Conservation (phyloP, 1,284 basidiomycete genomes). For the Athelia psychrophila region DNA sequence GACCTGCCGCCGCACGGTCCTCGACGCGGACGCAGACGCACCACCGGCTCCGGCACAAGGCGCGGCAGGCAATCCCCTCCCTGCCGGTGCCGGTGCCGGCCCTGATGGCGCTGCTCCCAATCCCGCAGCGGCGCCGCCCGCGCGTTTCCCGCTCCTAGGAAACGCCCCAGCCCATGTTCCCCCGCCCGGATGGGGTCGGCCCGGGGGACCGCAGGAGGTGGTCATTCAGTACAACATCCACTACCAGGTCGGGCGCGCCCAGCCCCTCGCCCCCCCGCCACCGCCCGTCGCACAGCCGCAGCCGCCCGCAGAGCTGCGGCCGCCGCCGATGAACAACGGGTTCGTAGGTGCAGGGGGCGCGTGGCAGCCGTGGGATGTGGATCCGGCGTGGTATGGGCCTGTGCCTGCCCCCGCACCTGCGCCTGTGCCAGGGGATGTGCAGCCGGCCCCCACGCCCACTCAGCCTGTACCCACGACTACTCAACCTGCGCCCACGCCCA, state of each 20-base stretch:
- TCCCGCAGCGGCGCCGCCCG: neutral
- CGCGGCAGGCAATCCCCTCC: constrained; percentile 31
- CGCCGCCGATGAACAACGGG: constrained; percentile 37
- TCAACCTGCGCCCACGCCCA: constrained; percentile 5
- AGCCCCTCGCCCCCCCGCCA: constrained; percentile 41
- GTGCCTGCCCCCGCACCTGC: constrained; percentile 1
- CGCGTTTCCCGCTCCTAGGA: neutral
- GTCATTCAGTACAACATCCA: constrained; percentile 59
- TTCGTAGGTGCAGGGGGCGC: constrained; percentile 61
- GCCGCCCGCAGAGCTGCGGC: constrained; percentile 23
- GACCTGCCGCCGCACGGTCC: constrained; percentile 89
- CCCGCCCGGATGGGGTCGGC: constrained; percentile 20
- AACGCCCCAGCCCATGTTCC: constrained; percentile 11
- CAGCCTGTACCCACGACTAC: neutral
- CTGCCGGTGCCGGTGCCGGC: constrained; percentile 22
- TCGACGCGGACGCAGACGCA: too few species aligned
- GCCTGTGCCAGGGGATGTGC: neutral
- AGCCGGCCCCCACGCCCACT: neutral
- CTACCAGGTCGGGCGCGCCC: constrained; percentile 36
- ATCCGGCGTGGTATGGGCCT: constrained; percentile 25
- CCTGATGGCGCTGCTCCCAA: constrained; percentile 12
- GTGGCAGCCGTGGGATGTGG: constrained; percentile 58
- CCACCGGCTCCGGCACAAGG: constrained; percentile 18
- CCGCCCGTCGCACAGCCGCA: constrained; percentile 23
- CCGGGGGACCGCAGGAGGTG: constrained; percentile 34